Percentiles rank a stretch among this genome's conserved stretches.
Conservation (phyloP, 345 rosid genomes). For the Rhizophora apiculata region DNA sequence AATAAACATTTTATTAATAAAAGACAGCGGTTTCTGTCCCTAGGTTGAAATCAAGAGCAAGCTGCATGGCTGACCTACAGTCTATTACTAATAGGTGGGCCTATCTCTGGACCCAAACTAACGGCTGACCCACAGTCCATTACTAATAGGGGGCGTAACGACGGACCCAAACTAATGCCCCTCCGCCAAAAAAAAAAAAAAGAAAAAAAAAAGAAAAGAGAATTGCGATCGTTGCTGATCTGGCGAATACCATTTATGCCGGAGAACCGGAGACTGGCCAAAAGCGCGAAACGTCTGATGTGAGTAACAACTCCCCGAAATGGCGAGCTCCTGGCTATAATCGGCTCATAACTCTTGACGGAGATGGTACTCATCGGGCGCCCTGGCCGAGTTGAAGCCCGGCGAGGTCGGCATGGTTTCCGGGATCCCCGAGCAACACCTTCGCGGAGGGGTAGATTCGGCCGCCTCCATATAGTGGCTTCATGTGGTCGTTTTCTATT, state of each 20-base stretch:
- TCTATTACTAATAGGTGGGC: no score
- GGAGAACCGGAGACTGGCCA: not conserved
- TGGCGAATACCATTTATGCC: not conserved
- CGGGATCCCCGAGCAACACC: slow-evolving; percentile 89
- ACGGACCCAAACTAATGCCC: no score
- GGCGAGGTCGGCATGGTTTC: slow-evolving; percentile 90
- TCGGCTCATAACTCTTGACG: slow-evolving; percentile 1
- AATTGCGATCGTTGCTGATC: not conserved
- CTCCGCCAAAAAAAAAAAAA: no score
- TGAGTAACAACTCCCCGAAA: not conserved
- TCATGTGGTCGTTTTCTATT: slow-evolving; percentile 1
- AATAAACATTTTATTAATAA: no score
- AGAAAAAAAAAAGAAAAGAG: no score
- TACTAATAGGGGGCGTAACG: no score
- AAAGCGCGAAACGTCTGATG: no score
- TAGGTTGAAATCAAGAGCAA: no score
- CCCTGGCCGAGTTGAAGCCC: slow-evolving; percentile 70
- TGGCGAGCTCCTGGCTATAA: slow-evolving; percentile 22
- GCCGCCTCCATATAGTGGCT: not conserved
- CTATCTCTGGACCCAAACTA: no score
- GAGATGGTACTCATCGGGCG: slow-evolving; percentile 51
- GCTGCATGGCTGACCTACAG: no score
- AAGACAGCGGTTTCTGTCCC: no score
- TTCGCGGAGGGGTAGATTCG: slow-evolving; percentile 48
- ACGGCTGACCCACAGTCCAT: no score